Evolutionary conservation across 1,284 basidiomycete genomes (phyloP), one percentile per base, ranked within the genome.

Genomic region (Phaffia rhodozyma): DNA sequence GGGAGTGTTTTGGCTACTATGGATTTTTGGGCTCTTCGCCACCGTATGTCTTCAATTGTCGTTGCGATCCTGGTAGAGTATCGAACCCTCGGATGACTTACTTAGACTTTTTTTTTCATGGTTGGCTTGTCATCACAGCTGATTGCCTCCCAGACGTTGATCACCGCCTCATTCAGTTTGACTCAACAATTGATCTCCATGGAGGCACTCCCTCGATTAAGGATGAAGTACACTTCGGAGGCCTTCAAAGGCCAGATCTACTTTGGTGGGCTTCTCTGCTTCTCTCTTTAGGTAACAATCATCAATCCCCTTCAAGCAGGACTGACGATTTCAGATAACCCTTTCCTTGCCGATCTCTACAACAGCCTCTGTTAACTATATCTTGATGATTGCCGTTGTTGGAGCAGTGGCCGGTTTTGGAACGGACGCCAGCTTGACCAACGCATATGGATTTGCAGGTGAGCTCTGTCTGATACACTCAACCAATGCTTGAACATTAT

Each of bases 91-190:
- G 13, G 5, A 21, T 21, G 18, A 18, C 54, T 29, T 3, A 27
- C 54, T n/a, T 30, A 5, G 27, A 25, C 3, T 21, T 30, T 5
- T 53, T 30, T 5, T 53, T 34, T 5, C 32, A 34, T 34, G 9
- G 9, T 34, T 34, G 32, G 4, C 9, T 34, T 34, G 32, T 18
- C 43, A 50, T 27, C 47, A 20, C 43, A 82, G 81, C 74, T 82
- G 51, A 79, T 82, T 38, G 82, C 82, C 2, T 83, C 83, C 1
- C 82, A 84, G 75, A 83, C 84, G 9, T 79, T 86, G 79, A 85
- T 86, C 68, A 83, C 84, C 0, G 84, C 83, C 0, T 81, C 82
- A 0, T 86, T 86, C 76, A 83, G 80, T 68, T 75, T 86, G 20
- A 68, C 81, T 20, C 83, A 85, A 66, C 84, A 86, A 73, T 74